Base-by-base conservation (phyloP, 1,139 yeast genomes). In the Magnusiomyces suaveolens region DNA sequence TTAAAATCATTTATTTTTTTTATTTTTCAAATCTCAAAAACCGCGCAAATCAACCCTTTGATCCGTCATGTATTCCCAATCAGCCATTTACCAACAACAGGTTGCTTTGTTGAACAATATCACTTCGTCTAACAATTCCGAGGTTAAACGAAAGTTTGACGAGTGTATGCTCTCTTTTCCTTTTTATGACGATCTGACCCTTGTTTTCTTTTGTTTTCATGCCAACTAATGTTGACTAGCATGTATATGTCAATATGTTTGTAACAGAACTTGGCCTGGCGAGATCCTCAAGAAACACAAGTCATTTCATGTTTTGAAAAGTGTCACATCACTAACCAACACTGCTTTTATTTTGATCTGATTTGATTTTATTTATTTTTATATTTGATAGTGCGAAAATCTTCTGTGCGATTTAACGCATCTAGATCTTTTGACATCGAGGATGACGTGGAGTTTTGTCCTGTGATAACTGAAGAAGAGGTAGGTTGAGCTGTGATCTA, bases 371-470 rank as follows among this genome's bases (percentile, higher is more conserved):
- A 36, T 36, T 10, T 36, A 36, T 36, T 10, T 10, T 36, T 36
- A 10, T n/a, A 25, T 4, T 41, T 41, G 4, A 41, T 41, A 41
- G 44, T 41, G 6, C 4, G 44, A 41, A 41, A n/a, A 21, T 20
- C 44, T 20, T 41, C 25, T 20, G 51, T 29, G 43, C 76, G 82
- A 60, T 75, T 81, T 62, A 82, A 82, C 61, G 76, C 83, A 48
- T 80, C 82, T 62, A 78, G 85, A 60, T 82, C 87, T 39, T 83
- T 84, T 67, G 88, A 83, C 60, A 66, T 76, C 49, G 88, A 82
- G 65, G 86, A 84, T 60, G 90, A 84, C 66, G 65, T 79, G 59
- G 89, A 83, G 69, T 84, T 84, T 67, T 82, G 86, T 62, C 57
- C 66, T 62, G 24, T 32, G 4, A n/a, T 41, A 20, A 41, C 44